phyloP scores from a whole-genome alignment of 2,329 filamentous ascomycete species.

The Sporothrix sp. region DNA sequence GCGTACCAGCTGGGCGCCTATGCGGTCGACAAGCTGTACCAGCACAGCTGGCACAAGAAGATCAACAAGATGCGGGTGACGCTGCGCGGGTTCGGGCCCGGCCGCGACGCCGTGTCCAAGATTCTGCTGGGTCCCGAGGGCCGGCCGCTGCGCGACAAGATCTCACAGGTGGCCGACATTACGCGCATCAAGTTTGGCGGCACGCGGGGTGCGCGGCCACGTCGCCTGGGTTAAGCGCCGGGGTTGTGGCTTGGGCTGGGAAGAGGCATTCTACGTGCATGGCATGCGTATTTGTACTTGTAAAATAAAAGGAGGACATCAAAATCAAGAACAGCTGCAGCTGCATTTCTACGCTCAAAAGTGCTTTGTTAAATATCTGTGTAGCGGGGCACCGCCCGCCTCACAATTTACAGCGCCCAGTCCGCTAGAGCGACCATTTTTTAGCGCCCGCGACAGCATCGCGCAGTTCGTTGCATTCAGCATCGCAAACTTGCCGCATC shows the following conservation, averaged over 20 bases:
- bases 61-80: constrained; percentile 73
- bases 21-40: constrained; percentile 73
- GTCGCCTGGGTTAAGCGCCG: constrained; percentile 56
- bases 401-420: neutral
- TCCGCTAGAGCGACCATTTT: neutral
- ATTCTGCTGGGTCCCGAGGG: constrained; percentile 81
- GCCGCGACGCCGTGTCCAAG: constrained; percentile 83
- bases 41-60: constrained; percentile 65
- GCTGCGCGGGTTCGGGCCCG: constrained; percentile 74
- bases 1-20: constrained; percentile 84
- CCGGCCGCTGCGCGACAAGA: constrained; percentile 59
- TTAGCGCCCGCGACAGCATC: neutral
- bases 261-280: neutral
- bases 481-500: neutral
- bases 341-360: neutral
- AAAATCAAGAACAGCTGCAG: neutral
- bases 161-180: constrained; percentile 71
- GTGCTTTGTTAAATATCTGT: constrained; percentile 1
- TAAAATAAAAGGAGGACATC: neutral
- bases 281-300: neutral
- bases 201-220: constrained; percentile 72
- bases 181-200: constrained; percentile 95
- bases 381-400: neutral
- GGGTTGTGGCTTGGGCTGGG: neutral
- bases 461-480: neutral